phyloP scores from a whole-genome alignment of 2,329 filamentous ascomycete species.

The Aureobasidium mangrovei region DNA sequence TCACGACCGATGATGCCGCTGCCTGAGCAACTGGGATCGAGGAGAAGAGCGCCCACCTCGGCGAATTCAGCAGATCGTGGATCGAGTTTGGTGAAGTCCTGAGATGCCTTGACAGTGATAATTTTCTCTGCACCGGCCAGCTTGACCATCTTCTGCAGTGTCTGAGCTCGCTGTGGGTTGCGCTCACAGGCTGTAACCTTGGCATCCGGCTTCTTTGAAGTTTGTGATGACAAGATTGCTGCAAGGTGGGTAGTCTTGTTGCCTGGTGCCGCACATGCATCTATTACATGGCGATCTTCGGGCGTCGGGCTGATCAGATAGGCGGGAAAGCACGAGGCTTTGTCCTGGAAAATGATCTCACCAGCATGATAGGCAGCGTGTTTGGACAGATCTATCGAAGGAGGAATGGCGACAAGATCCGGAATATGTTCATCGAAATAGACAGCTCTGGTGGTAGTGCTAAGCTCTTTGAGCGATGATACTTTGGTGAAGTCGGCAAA shows the following conservation, averaged over 20 bases:
- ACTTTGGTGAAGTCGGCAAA: constrained; percentile 58
- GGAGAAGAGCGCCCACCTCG: constrained; percentile 69
- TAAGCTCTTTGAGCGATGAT: constrained; percentile 46
- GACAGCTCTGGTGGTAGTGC: constrained; percentile 42
- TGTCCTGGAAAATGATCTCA: constrained; percentile 84
- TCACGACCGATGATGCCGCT: constrained; percentile 90
- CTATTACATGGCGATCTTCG: constrained; percentile 69
- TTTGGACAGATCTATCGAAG: constrained; percentile 61
- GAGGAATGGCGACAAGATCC: constrained; percentile 70
- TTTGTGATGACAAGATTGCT: constrained; percentile 51
- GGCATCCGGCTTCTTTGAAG: constrained; percentile 18
- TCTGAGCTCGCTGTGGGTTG: constrained; percentile 60
- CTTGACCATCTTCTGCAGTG: constrained; percentile 74
- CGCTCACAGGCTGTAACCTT: constrained; percentile 73
- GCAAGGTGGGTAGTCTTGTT: constrained; percentile 96
- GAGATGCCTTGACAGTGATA: constrained; percentile 60
- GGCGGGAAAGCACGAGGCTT: constrained; percentile 93
- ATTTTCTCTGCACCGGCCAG: constrained; percentile 60
- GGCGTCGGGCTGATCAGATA: constrained; percentile 66
- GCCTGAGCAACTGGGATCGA: constrained; percentile 93
- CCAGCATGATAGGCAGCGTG: constrained; percentile 66
- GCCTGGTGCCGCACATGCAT: constrained; percentile 87
- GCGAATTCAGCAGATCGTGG: constrained; percentile 53
- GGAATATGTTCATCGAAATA: constrained; percentile 76
- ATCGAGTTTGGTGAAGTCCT: constrained; percentile 75